Base-by-base conservation (phyloP, 176 grass and related monocot genomes). In the Oryza coarctata region DNA sequence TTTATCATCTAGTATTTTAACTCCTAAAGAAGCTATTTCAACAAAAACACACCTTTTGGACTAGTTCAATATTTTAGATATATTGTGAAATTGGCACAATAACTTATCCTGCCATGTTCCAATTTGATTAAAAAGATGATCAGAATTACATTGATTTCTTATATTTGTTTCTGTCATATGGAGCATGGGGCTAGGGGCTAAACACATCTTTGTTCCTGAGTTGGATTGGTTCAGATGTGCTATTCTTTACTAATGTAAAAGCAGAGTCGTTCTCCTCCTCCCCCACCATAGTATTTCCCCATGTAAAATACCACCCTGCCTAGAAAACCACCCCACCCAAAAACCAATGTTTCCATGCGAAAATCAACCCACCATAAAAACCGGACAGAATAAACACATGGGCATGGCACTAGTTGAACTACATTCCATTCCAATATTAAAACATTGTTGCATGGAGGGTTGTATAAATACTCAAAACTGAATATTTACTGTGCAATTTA, bases 181-280 rank as follows among this genome's bases (percentile, higher is more conserved):
- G 57, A 80, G 44, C 58, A 47, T 73, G 29, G 63, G 15, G 1
- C 32, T 12, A 50, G 40, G 58, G 22, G 47, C 38, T 78, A 65
- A 71, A 26, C 44, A 20, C 55, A 74, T 65, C 7, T 43, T 15
- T 63, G 50, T 64, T 83, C 8, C 63, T 80, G 47, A 68, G 45
- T 79, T 84, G 23, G 11, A 62, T 84, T 70, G 57, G 58, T 80
- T 67, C 41, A 64, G 71, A 66, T 10, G 27, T 85, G 10, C 38
- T 64, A 55, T 55, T 7, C 5, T n/a, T n/a, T n/a, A n/a, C n/a
- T n/a, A n/a, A n/a, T n/a, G n/a, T n/a, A n/a, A n/a, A n/a, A n/a
- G n/a, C n/a, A n/a, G n/a, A n/a, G n/a, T n/a, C n/a, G n/a, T n/a
- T n/a, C n/a, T n/a, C n/a, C n/a, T n/a, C n/a, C n/a, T n/a, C n/a